Evolutionary conservation across 2,329 filamentous ascomycete genomes (phyloP).

Genomic region (Rhynchosporium secalis): DNA sequence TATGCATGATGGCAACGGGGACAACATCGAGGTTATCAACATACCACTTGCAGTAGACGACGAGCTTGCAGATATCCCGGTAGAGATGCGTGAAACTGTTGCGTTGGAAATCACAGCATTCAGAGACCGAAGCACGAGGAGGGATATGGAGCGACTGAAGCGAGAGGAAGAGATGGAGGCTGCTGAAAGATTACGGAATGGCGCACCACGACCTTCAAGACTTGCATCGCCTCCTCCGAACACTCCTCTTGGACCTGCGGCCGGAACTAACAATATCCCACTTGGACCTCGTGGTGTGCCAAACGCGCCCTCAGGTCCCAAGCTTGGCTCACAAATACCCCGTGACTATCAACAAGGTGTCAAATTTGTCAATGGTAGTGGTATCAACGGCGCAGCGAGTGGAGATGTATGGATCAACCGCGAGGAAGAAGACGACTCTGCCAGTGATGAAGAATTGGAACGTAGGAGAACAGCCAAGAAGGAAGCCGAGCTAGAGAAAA

Average conservation of each 20-base stretch:
- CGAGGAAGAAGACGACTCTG: conserved; percentile 85
- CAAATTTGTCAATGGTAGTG: conserved; percentile 77
- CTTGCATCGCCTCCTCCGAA: conserved; percentile 65
- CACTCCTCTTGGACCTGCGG: conserved; percentile 59
- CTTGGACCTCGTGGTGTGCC: conserved; percentile 70
- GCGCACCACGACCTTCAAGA: conserved; percentile 62
- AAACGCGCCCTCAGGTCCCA: conserved; percentile 74
- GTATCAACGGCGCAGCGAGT: conserved; percentile 56
- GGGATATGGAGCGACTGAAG: conserved; percentile 83
- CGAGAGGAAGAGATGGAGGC: conserved; percentile 92
- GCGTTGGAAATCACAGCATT: conserved; percentile 93
- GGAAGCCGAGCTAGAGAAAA: conserved; percentile 73
- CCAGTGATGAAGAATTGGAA: conserved; percentile 84
- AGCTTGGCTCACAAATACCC: conserved; percentile 62
- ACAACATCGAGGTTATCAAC: conserved; percentile 80
- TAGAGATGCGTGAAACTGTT: conserved; percentile 93
- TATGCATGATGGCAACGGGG: conserved; percentile 66
- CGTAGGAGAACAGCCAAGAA: conserved; percentile 69
- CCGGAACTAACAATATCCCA: conserved; percentile 72
- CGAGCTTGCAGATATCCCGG: conserved; percentile 90
- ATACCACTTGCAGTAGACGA: conserved; percentile 87
- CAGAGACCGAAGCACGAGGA: conserved; percentile 82
- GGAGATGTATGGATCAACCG: conserved; percentile 54
- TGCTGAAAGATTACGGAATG: conserved; percentile 74
- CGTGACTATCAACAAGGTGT: conserved; percentile 76